These are phyloP conservation scores for Tuber microsphaerosporum DNA, from an alignment of 495 filamentous ascomycete genomes.

Conservation along the genomic window DNA sequence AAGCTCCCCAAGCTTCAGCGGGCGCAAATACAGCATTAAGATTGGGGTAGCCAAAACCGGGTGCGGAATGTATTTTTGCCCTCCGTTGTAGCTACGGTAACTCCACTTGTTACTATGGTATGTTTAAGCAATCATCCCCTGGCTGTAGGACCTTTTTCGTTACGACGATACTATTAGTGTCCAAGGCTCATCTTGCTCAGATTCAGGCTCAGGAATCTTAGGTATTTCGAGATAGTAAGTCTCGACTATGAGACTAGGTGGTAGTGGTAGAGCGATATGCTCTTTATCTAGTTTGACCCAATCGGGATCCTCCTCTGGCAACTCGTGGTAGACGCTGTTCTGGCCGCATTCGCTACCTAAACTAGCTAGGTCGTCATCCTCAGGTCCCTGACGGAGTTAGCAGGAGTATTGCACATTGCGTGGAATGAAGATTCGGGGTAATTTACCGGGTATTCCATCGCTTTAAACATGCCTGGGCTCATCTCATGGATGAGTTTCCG, in stretches of 20 bases:
- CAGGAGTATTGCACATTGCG: background rate
- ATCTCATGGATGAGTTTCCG: background rate
- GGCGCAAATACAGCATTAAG: background rate
- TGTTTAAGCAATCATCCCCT: background rate
- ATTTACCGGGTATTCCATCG: background rate
- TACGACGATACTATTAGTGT: background rate
- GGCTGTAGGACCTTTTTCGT: background rate
- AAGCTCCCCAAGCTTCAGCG: background rate
- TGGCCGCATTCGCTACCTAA: background rate
- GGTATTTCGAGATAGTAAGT: background rate
- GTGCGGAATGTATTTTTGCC: background rate
- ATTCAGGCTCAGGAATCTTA: background rate
- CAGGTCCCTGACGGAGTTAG: background rate
- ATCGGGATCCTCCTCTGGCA: background rate
- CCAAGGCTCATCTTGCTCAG: background rate
- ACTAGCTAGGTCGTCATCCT: background rate
- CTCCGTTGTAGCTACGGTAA: background rate
- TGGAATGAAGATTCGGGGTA: background rate
- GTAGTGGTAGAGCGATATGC: background rate
- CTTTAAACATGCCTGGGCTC: background rate
- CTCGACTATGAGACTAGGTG: background rate
- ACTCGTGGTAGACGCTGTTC: background rate
- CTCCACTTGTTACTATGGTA: background rate
- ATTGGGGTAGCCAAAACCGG: background rate
- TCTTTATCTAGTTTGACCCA: background rate